These are phyloP conservation scores for Ogataea nakhonphanomensis DNA, from an alignment of 805 yeast genomes.

Conservation along the genomic window DNA sequence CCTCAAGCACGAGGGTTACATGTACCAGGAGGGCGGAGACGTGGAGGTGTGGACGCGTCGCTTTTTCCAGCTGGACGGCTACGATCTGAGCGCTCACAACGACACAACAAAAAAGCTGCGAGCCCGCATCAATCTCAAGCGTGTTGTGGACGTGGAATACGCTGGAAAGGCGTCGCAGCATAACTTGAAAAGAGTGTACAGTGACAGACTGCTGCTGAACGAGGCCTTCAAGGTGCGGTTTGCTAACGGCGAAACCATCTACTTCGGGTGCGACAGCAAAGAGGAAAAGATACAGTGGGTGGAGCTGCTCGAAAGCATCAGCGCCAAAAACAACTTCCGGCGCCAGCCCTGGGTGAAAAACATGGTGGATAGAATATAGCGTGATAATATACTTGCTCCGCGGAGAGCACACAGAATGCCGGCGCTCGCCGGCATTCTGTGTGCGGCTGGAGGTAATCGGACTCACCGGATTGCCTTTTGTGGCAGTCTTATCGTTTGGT, in stretches of 20 bases:
- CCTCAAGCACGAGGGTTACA: conserved; percentile 55
- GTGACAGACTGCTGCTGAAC: conserved; percentile 65
- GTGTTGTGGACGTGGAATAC: conserved; percentile 52
- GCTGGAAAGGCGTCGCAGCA: conserved; percentile 35
- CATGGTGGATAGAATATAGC: conserved; percentile 22
- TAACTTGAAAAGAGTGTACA: conserved; percentile 47
- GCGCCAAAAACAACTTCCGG: conserved; percentile 35
- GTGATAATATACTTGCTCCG: not conserved
- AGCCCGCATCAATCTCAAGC: conserved; percentile 71
- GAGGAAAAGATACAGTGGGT: conserved; percentile 68
- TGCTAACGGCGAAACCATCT: conserved; percentile 76
- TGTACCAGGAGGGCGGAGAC: conserved; percentile 93
- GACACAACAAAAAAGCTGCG: conserved; percentile 65
- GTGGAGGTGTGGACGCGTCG: conserved; percentile 70
- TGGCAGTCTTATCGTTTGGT: conserved; percentile 10
- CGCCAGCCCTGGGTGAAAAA: conserved; percentile 37
- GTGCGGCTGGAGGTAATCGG: conserved; percentile 7
- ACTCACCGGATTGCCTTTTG: conserved; percentile 5
- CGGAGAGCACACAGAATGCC: conserved; percentile 1
- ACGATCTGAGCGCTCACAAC: conserved; percentile 71
- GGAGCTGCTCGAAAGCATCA: conserved; percentile 49
- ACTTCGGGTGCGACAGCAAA: conserved; percentile 77
- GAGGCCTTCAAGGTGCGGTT: conserved; percentile 75
- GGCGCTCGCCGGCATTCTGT: conserved; percentile 1
- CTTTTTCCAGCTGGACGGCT: conserved; percentile 69